phyloP scores from a whole-genome alignment of 1,139 yeast species.

The Diutina ranongensis region DNA sequence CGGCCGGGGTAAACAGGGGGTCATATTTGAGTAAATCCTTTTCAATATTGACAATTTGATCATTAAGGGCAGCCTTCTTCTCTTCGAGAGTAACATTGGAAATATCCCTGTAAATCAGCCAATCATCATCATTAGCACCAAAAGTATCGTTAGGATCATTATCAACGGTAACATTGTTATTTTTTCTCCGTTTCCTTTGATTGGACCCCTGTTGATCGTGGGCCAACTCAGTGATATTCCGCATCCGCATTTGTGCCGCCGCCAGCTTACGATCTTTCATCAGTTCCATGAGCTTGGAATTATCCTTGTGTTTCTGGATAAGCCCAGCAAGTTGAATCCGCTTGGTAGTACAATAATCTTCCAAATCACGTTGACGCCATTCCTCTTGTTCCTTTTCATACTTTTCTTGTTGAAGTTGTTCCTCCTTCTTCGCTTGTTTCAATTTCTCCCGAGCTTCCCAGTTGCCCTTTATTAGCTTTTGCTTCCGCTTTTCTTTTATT shows the following conservation, averaged over 20 bases:
- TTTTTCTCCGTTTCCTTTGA: slow-evolving; percentile 39
- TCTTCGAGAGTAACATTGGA: slow-evolving; percentile 63
- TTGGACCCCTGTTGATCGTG: slow-evolving; percentile 42
- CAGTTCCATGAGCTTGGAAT: slow-evolving; percentile 62
- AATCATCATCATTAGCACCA: slow-evolving; percentile 94
- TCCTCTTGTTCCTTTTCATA: slow-evolving; percentile 51
- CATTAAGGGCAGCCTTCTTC: slow-evolving; percentile 61
- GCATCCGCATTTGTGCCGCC: slow-evolving; percentile 91
- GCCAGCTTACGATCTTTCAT: slow-evolving; percentile 80
- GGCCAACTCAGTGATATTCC: slow-evolving; percentile 79
- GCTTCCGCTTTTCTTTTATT: slow-evolving; percentile 78
- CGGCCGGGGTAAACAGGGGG: slow-evolving; percentile 76
- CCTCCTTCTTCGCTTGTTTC: slow-evolving; percentile 56
- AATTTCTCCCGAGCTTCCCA: slow-evolving; percentile 82
- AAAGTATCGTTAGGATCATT: slow-evolving; percentile 91
- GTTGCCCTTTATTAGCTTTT: slow-evolving; percentile 71
- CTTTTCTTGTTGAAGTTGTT: slow-evolving; percentile 41
- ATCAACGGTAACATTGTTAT: slow-evolving; percentile 48
- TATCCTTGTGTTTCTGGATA: slow-evolving; percentile 50
- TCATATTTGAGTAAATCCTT: slow-evolving; percentile 68
- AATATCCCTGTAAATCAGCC: slow-evolving; percentile 84
- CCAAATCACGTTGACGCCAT: slow-evolving; percentile 68
- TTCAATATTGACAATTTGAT: slow-evolving; percentile 51
- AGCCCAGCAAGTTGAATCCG: slow-evolving; percentile 48
- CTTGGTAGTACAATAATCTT: slow-evolving; percentile 70